Percentiles rank a stretch among this genome's conserved stretches.
Evolutionary conservation across 2,329 filamentous ascomycete species (phyloP).

Genomic region (Ascochyta fabae): DNA sequence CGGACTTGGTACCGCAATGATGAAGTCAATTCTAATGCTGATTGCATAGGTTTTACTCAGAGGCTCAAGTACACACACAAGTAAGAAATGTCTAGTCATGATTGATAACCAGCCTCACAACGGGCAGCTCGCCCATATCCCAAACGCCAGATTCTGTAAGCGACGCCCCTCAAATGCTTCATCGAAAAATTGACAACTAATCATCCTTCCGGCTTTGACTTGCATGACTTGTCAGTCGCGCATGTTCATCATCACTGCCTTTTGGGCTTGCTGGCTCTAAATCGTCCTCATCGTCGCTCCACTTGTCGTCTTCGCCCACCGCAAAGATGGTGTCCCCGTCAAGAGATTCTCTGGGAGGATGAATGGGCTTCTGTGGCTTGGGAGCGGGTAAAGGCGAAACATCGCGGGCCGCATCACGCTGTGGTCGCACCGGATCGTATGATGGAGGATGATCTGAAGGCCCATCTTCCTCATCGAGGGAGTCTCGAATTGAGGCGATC

Average conservation of each 20-base stretch:
- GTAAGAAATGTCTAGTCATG: constrained; percentile 10
- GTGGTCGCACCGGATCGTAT: constrained; percentile 49
- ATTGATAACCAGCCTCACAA: constrained; percentile 6
- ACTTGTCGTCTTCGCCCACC: constrained; percentile 85
- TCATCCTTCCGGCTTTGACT: constrained; percentile 39
- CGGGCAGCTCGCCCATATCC: neutral
- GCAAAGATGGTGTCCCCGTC: constrained; percentile 97
- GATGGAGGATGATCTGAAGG: constrained; percentile 46
- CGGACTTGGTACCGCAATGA: neutral
- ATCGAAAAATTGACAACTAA: constrained; percentile 20
- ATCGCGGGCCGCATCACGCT: constrained; percentile 44
- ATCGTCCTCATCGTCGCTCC: constrained; percentile 73
- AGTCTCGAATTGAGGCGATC: constrained; percentile 87
- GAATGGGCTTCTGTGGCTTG: constrained; percentile 55
- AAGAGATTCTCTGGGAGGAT: constrained; percentile 65
- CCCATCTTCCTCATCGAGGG: constrained; percentile 68
- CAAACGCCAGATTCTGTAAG: neutral
- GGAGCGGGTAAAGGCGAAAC: constrained; percentile 61
- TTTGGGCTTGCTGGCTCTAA: constrained; percentile 63
- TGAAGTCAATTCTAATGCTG: neutral
- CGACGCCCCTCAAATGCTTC: constrained; percentile 13
- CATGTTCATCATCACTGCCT: constrained; percentile 39
- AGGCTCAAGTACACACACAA: neutral
- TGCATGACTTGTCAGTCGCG: constrained; percentile 42
- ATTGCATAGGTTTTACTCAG: neutral